phyloP scores from a whole-genome alignment of 2,329 filamentous ascomycete species.

The Neocucurbitaria cava region DNA sequence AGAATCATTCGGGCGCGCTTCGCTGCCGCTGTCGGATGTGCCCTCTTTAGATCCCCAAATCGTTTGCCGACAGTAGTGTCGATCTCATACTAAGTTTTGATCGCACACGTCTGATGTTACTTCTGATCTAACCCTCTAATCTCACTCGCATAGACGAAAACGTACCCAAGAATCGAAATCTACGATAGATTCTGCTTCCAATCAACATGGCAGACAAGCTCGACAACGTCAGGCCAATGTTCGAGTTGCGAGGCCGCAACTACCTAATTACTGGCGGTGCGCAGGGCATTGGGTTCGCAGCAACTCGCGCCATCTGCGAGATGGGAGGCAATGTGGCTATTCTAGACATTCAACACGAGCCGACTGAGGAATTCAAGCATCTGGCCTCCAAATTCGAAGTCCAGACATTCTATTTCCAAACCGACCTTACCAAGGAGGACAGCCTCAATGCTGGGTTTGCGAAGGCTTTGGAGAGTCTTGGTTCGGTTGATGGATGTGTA shows the following conservation, averaged over 20 bases:
- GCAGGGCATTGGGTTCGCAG: slow-evolving; percentile 25
- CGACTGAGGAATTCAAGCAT: slow-evolving; percentile 12
- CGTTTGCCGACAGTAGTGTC: too few relatives aligned
- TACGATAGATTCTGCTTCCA: not conserved
- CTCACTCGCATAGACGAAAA: too few relatives aligned
- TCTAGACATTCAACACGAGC: slow-evolving; percentile 19
- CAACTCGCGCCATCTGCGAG: slow-evolving; percentile 23
- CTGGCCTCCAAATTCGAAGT: slow-evolving; percentile 16
- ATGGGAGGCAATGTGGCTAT: slow-evolving; percentile 27
- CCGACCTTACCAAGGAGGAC: slow-evolving; percentile 23
- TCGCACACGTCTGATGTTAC: too few relatives aligned
- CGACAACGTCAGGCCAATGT: slow-evolving; percentile 17
- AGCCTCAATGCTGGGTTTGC: slow-evolving; percentile 19
- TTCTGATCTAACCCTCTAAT: too few relatives aligned
- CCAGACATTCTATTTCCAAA: slow-evolving; percentile 19
- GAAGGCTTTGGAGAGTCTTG: slow-evolving; percentile 17
- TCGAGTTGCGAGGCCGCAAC: slow-evolving; percentile 20
- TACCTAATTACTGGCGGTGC: slow-evolving; percentile 28
- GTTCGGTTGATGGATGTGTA: slow-evolving; percentile 23
- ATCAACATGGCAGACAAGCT: slow-evolving; percentile 14
- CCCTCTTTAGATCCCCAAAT: too few relatives aligned
- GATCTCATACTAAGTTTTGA: too few relatives aligned
- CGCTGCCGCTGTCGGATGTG: too few relatives aligned
- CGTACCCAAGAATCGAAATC: too few relatives aligned
- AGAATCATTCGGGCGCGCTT: too few relatives aligned